These are phyloP conservation scores for Suillus occidentalis DNA, from an alignment of 768 basidiomycete genomes.

Conservation along the genomic window DNA sequence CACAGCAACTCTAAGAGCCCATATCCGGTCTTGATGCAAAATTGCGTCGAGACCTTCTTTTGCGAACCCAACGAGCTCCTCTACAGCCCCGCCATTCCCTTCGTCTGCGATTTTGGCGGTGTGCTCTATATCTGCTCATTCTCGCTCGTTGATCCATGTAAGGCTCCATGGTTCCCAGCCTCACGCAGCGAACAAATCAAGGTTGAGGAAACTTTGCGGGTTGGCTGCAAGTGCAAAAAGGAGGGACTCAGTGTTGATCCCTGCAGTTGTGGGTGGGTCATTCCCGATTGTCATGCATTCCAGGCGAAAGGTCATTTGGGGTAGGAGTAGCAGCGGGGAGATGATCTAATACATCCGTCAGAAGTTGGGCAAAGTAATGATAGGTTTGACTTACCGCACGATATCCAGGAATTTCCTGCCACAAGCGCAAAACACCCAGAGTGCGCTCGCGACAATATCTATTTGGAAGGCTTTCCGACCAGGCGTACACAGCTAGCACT, in stretches of 20 bases:
- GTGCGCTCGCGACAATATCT: constrained; percentile 62
- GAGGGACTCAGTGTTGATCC: constrained; percentile 68
- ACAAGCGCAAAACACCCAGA: constrained; percentile 50
- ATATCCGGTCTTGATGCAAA: constrained; percentile 49
- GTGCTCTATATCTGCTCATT: constrained; percentile 57
- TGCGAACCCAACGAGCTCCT: constrained; percentile 46
- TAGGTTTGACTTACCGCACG: constrained; percentile 51
- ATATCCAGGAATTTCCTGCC: constrained; percentile 59
- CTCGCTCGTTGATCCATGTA: constrained; percentile 60
- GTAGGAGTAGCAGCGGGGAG: constrained; percentile 68
- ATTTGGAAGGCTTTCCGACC: constrained; percentile 76
- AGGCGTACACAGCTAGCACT: constrained; percentile 72
- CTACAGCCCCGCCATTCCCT: constrained; percentile 61
- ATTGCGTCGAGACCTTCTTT: constrained; percentile 39
- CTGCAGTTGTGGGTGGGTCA: constrained; percentile 59
- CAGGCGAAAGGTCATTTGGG: constrained; percentile 70
- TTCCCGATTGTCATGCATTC: constrained; percentile 71
- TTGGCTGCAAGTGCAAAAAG: constrained; percentile 59
- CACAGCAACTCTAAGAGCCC: constrained; percentile 63
- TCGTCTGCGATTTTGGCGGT: constrained; percentile 69
- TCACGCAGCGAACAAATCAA: constrained; percentile 60
- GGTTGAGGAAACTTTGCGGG: constrained; percentile 58
- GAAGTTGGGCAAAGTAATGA: constrained; percentile 1
- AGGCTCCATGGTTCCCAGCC: constrained; percentile 62
- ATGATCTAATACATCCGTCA: constrained; percentile 51